A percentile compares a stretch with the other conserved stretches of the same genome.
phyloP scores from a whole-genome alignment of 2,329 filamentous ascomycete species.

The Venturia aucupariae region DNA sequence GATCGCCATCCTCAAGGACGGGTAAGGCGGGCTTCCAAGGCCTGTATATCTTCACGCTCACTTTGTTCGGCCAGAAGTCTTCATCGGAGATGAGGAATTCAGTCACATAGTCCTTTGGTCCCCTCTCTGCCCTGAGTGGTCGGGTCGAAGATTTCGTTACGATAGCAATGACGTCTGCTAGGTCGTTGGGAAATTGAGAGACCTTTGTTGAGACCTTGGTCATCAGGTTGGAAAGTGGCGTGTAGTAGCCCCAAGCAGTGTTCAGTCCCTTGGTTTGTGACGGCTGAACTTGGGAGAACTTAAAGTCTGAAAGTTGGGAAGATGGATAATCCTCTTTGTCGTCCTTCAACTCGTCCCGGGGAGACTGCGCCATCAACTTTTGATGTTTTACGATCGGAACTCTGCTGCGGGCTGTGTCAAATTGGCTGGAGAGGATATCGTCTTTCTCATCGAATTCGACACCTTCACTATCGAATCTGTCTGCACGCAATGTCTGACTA shows the following conservation, averaged over 20 bases:
- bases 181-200: conserved; percentile 25
- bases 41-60: conserved; percentile 35
- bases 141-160: conserved; percentile 27
- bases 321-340: conserved; percentile 4
- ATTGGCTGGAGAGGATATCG: not conserved
- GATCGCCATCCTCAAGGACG: conserved; percentile 31
- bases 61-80: conserved; percentile 20
- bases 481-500: not conserved
- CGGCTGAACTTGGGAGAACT: not conserved
- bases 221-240: conserved; percentile 31
- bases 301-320: not conserved
- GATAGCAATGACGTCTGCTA: conserved; percentile 35
- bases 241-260: conserved; percentile 37
- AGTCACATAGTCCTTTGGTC: conserved; percentile 36
- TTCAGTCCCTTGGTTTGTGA: conserved; percentile 24
- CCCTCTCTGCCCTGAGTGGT: conserved; percentile 30
- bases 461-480: not conserved
- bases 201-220: conserved; percentile 32
- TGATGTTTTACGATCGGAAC: not conserved
- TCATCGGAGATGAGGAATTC: conserved; percentile 33
- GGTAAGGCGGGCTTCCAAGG: conserved; percentile 35
- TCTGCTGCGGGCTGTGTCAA: not conserved
- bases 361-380: not conserved
- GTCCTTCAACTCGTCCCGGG: not conserved
- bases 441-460: not conserved